phyloP scores from a whole-genome alignment of 2,329 filamentous ascomycete genomes.

The Cryphonectria naterciae region DNA sequence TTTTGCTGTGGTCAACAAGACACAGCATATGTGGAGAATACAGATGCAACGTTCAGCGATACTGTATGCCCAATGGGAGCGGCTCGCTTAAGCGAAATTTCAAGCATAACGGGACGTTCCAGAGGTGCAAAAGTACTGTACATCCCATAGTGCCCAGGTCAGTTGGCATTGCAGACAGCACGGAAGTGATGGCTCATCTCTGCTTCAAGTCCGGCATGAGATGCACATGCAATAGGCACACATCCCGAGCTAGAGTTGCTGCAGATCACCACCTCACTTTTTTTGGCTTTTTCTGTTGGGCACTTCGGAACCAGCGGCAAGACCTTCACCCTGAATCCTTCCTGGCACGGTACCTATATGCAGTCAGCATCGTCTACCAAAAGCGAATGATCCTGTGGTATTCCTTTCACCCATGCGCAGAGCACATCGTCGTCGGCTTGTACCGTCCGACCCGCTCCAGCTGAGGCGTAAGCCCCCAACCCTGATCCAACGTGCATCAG shows the following conservation, averaged over 20 bases:
- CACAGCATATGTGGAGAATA: too few relatives aligned
- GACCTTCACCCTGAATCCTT: neutral
- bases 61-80: neutral
- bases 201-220: neutral
- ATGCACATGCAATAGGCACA: neutral
- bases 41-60: neutral
- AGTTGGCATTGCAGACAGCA: neutral
- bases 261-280: neutral
- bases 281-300: neutral
- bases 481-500: neutral
- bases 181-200: neutral
- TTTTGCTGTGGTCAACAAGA: neutral
- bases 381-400: neutral
- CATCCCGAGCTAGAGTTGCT: neutral
- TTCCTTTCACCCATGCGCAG: neutral
- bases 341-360: neutral
- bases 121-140: neutral
- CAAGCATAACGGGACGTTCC: neutral
- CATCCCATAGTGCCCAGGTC: neutral
- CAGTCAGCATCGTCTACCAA: neutral
- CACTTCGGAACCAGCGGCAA: neutral
- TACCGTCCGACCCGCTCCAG: neutral
- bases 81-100: neutral
- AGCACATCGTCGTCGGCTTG: neutral
- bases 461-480: neutral